These are phyloP conservation scores for Sporothrix pallida DNA, from an alignment of 2,329 filamentous ascomycete genomes.

Conservation along the genomic window DNA sequence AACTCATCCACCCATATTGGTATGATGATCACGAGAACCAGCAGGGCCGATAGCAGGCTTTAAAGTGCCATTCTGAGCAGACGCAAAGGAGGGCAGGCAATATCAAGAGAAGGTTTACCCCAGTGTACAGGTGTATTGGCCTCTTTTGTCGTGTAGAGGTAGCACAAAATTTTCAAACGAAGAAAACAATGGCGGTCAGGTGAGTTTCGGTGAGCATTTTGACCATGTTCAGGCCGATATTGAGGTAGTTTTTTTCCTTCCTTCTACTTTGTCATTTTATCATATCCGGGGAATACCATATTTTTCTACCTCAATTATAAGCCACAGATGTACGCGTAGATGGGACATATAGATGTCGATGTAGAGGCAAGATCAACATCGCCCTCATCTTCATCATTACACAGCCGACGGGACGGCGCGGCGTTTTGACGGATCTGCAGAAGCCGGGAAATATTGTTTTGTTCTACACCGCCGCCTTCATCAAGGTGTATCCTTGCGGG, in stretches of 20 bases:
- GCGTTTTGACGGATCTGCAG: not conserved
- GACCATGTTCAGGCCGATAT: not conserved
- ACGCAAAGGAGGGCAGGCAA: not conserved
- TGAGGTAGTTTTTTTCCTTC: not conserved
- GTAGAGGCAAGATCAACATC: not conserved
- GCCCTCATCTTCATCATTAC: not conserved
- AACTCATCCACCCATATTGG: too few species aligned
- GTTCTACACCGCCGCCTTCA: conserved; percentile 13
- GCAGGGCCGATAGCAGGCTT: conserved; percentile 8
- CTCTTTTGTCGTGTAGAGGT: not conserved
- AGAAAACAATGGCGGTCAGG: not conserved
- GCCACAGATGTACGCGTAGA: not conserved
- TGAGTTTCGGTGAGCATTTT: not conserved
- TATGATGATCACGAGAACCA: not conserved
- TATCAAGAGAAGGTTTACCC: not conserved
- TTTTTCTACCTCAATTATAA: not conserved
- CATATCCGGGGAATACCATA: too few species aligned
- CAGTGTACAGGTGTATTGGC: not conserved
- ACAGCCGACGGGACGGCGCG: not conserved
- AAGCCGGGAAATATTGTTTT: not conserved
- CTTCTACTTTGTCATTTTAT: not conserved
- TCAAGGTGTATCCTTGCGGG: not conserved
- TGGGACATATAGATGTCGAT: not conserved
- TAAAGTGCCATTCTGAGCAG: not conserved
- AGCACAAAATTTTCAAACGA: conserved; percentile 11